Percentiles rank a stretch among this genome's conserved stretches.
Conservation (phyloP, 495 filamentous ascomycete species). For the Tuber umbilicatum region DNA sequence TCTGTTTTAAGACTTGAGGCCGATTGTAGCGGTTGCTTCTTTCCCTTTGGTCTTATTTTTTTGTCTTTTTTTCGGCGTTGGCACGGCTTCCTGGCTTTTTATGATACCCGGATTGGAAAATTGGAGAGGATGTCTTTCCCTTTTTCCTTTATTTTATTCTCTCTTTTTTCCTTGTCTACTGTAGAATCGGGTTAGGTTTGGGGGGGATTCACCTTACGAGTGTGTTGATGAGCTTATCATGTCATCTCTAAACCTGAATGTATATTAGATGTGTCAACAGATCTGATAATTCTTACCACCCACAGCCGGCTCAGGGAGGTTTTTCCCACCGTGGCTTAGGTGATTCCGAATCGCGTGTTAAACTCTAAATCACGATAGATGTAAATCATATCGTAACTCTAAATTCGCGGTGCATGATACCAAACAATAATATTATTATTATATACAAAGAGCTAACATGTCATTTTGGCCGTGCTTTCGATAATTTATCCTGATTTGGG, state of each 20-base stretch:
- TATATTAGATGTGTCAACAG: background rate
- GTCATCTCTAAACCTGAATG: background rate
- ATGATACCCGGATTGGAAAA: background rate
- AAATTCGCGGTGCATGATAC: background rate
- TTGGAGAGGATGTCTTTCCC: background rate
- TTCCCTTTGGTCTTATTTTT: slow-evolving; percentile 1
- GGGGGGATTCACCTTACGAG: background rate
- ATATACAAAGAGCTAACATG: background rate
- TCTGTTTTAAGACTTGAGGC: slow-evolving; percentile 25
- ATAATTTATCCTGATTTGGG: background rate
- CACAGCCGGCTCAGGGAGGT: background rate
- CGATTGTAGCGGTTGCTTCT: background rate
- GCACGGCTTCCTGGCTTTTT: slow-evolving; percentile 6
- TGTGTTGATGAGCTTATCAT: background rate
- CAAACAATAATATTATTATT: too few relatives aligned
- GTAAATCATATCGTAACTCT: background rate
- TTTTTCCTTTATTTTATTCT: slow-evolving; percentile 5
- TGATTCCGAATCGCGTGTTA: background rate
- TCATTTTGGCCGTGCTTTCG: background rate
- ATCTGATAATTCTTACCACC: background rate
- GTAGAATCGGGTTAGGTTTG: background rate
- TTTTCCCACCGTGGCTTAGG: background rate
- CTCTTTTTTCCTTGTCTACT: background rate
- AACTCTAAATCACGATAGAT: background rate
- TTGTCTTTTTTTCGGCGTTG: slow-evolving; percentile 9